Base-by-base conservation (phyloP, 345 rosid genomes). In the Eucalyptus erythrocorys region DNA sequence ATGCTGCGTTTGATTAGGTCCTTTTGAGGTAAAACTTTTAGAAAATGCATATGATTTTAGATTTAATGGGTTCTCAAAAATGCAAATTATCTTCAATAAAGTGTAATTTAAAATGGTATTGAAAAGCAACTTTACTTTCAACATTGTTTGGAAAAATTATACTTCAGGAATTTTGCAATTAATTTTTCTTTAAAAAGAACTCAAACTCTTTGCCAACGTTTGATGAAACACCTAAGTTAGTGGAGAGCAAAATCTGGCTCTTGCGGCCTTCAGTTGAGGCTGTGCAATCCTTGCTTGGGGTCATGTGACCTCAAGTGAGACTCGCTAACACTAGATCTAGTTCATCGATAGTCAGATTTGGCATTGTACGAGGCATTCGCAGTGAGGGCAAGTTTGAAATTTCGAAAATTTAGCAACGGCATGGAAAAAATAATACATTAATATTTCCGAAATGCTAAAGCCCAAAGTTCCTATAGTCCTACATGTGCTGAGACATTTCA, bases 341-440 rank as follows among this genome's bases (percentile, higher is more conserved):
- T 21, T 7, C 5, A 7, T n/a, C 10, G 2, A n/a, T 8, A 0
- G 21, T 64, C 0, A n/a, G 0, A 64, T n/a, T 0, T 15, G 5
- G 10, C 0, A 0, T 15, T 1, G 0, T 5, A 3, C 0, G 0
- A n/a, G 76, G 10, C 17, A 8, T 3, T 32, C 7, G 0, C 0
- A 2, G 10, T 13, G 76, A 64, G 76, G 10, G 4, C 21, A n/a
- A n/a, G 17, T 14, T 8, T n/a, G 19, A 13, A 64, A n/a, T 64
- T 64, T 64, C 0, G 3, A n/a, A 64, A 64, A n/a, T 15, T 64
- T n/a, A 64, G 37, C 37, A 34, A n/a, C 1, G 21, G 40, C 17
- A 64, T n/a, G 1, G 76, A 14, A 64, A n/a, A 64, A 64, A 51
- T 51, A 64, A 7, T n/a, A 40, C 10, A 64, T 14, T n/a, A n/a